A percentile compares a stretch with the other conserved stretches of the same genome.
phyloP scores from a whole-genome alignment of 2,329 filamentous ascomycete species.

The Dactylellina haptotyla region DNA sequence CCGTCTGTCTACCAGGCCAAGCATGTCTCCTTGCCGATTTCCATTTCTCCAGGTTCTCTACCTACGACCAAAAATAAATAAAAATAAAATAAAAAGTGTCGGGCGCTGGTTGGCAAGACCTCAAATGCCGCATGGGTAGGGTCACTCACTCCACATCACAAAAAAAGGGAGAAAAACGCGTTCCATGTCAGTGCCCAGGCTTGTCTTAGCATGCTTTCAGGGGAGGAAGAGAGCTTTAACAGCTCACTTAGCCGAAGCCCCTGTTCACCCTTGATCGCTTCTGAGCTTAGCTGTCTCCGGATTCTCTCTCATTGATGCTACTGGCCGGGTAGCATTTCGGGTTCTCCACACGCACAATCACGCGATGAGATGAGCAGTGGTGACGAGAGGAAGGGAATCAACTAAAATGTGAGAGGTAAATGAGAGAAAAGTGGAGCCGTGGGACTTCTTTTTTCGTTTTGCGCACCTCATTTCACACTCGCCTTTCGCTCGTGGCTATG shows the following conservation, averaged over 20 bases:
- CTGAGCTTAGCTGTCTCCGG: slow-evolving; percentile 11
- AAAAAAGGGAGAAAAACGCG: too few relatives aligned
- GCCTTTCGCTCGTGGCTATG: slow-evolving; percentile 19
- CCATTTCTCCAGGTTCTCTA: slow-evolving; percentile 1
- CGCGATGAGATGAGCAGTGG: slow-evolving; percentile 44
- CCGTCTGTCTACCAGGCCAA: slow-evolving; percentile 24
- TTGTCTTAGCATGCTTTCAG: slow-evolving; percentile 15
- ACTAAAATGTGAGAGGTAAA: background rate
- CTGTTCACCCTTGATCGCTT: background rate
- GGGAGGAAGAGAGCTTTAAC: background rate
- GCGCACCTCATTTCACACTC: slow-evolving; percentile 11
- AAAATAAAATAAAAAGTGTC: too few relatives aligned
- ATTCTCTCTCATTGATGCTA: background rate
- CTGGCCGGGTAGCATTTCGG: background rate
- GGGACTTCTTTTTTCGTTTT: slow-evolving; percentile 3
- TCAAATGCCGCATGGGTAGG: slow-evolving; percentile 36
- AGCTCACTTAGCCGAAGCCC: slow-evolving; percentile 30
- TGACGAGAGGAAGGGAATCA: slow-evolving; percentile 5
- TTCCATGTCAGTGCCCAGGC: slow-evolving; percentile 20
- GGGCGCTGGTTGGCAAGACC: slow-evolving; percentile 31
- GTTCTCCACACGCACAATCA: slow-evolving; percentile 36
- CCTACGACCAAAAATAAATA: slow-evolving; percentile 4
- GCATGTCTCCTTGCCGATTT: slow-evolving; percentile 4
- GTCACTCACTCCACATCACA: too few relatives aligned
- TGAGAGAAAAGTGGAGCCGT: slow-evolving; percentile 19